phyloP scores from a whole-genome alignment of 345 rosid genomes.

The Cardamine occulta region DNA sequence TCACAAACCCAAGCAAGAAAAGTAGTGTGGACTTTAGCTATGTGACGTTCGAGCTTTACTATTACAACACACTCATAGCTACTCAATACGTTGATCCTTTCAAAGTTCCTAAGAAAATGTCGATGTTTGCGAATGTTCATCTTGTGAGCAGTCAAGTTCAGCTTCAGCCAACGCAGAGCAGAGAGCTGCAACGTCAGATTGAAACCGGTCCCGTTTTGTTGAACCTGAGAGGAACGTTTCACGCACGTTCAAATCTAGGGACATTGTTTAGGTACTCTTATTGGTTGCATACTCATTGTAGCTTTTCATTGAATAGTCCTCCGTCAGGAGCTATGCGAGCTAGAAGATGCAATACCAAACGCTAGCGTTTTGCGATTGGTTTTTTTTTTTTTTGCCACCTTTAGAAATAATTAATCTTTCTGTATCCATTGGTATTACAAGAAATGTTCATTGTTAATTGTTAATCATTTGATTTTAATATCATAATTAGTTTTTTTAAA shows the following conservation, averaged over 20 bases:
- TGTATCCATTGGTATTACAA: constrained; percentile 12
- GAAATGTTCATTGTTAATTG: background rate
- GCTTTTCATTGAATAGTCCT: constrained; percentile 63
- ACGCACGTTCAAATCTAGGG: constrained; percentile 69
- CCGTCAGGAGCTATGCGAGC: constrained; percentile 67
- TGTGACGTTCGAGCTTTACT: constrained; percentile 60
- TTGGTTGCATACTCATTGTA: constrained; percentile 64
- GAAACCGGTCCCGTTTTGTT: constrained; percentile 56
- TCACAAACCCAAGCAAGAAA: constrained; percentile 84
- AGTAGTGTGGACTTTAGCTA: constrained; percentile 64
- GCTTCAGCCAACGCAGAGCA: constrained; percentile 54
- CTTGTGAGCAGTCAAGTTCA: constrained; percentile 80
- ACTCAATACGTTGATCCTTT: constrained; percentile 73
- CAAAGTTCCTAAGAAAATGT: constrained; percentile 49
- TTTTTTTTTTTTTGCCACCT: background rate
- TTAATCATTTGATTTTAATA: constrained; percentile 3
- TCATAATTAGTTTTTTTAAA: constrained; percentile 20
- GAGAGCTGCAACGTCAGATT: constrained; percentile 60
- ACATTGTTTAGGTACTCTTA: constrained; percentile 72
- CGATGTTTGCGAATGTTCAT: constrained; percentile 52
- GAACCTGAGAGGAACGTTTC: constrained; percentile 64
- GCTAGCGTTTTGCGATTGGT: constrained; percentile 42
- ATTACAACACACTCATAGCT: constrained; percentile 64
- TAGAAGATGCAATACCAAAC: constrained; percentile 72
- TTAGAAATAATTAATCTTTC: constrained; percentile 29